Conservation (phyloP, 2,329 filamentous ascomycete species). For the Paramyrothecium sp. region DNA sequence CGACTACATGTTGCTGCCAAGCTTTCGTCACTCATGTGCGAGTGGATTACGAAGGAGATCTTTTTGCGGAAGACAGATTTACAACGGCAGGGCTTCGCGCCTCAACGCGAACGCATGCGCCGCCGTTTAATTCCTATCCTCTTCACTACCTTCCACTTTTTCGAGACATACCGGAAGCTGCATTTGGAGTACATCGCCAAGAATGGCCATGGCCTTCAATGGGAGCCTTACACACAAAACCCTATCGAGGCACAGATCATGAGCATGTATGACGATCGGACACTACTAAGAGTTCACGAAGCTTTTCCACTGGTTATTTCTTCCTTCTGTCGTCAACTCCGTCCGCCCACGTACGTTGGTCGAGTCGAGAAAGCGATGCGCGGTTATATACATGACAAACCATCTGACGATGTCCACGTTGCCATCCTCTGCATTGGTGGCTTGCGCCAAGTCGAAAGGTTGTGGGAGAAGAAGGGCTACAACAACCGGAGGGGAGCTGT, state of each 20-base stretch:
- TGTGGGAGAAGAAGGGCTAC: conserved; percentile 68
- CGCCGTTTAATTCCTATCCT: conserved; percentile 61
- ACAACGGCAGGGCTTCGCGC: conserved; percentile 55
- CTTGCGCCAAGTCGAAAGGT: conserved; percentile 59
- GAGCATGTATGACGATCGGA: conserved; percentile 64
- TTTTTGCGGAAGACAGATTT: conserved; percentile 57
- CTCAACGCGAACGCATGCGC: conserved; percentile 63
- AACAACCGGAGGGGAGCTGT: conserved; percentile 58
- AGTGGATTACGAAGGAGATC: conserved; percentile 65
- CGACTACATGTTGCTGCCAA: conserved; percentile 64
- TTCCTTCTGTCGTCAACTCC: conserved; percentile 60
- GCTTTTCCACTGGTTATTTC: conserved; percentile 64
- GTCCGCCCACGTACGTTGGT: conserved; percentile 64
- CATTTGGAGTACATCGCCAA: conserved; percentile 56
- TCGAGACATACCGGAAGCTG: conserved; percentile 61
- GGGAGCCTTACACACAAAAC: conserved; percentile 57
- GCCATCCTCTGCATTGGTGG: conserved; percentile 61
- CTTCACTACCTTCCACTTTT: conserved; percentile 67
- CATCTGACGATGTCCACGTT: conserved; percentile 60
- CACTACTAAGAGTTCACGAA: conserved; percentile 61
- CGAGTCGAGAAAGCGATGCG: conserved; percentile 60
- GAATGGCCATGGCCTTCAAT: conserved; percentile 50
- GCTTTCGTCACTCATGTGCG: conserved; percentile 59
- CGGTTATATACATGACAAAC: conserved; percentile 62
- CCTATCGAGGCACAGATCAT: conserved; percentile 62